Conservation (phyloP, 225 moss, liverwort and hornwort genomes). For the Physcomitrium patens region DNA sequence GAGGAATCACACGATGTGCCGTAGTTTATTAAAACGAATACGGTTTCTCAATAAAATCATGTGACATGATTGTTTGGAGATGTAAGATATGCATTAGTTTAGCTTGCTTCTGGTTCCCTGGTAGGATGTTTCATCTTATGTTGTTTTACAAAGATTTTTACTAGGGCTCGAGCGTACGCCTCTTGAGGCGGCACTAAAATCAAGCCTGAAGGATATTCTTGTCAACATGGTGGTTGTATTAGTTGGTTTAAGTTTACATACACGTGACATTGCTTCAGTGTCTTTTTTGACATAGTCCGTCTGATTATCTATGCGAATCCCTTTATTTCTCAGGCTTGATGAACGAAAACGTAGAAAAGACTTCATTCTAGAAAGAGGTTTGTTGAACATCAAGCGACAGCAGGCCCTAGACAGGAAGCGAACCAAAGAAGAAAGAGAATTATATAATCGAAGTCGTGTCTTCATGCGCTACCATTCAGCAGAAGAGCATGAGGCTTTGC, state of each 20-base stretch:
- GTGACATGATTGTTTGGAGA: neutral
- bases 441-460: constrained; percentile 76
- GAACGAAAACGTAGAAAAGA: constrained; percentile 93
- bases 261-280: neutral
- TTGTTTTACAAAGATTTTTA: neutral
- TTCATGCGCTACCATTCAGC: constrained; percentile 90
- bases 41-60: neutral
- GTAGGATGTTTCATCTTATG: neutral
- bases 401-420: constrained; percentile 77
- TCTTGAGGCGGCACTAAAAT: constrained; percentile 4
- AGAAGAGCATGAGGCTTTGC: constrained; percentile 85
- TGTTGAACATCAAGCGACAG: constrained; percentile 80
- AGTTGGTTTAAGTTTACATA: constrained; percentile 11
- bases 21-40: constrained; percentile 9
- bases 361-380: constrained; percentile 87
- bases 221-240: constrained; percentile 6
- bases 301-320: constrained; percentile 16
- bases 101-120: constrained; percentile 16
- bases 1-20: constrained; percentile 19
- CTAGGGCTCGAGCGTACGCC: neutral
- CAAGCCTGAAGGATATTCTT: neutral
- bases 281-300: neutral
- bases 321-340: constrained; percentile 63
- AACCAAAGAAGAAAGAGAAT: constrained; percentile 89
- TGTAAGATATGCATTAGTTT: constrained; percentile 7